phyloP scores from a whole-genome alignment of 495 filamentous ascomycete genomes.

The Tuber indicum region DNA sequence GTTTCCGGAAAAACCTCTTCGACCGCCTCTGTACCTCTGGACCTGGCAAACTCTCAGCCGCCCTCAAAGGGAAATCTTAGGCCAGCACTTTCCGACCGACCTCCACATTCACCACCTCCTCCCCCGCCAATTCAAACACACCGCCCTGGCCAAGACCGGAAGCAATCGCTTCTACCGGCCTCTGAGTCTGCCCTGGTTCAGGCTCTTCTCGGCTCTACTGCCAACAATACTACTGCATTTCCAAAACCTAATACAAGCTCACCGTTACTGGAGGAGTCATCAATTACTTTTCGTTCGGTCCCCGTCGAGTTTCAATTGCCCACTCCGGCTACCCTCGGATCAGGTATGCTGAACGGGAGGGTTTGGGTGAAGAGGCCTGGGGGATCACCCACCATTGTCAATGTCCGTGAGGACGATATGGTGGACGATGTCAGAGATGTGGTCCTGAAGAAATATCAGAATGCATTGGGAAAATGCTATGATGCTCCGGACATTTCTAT shows the following conservation, averaged over 20 bases:
- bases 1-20: conserved; percentile 32
- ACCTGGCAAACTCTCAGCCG: neutral
- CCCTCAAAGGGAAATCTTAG: conserved; percentile 18
- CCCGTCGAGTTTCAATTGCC: conserved; percentile 28
- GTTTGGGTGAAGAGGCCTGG: conserved; percentile 87
- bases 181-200: conserved; percentile 48
- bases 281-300: conserved; percentile 21
- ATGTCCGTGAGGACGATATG: conserved; percentile 77
- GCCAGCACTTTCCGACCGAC: conserved; percentile 35
- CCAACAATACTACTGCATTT: conserved; percentile 28
- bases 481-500: conserved; percentile 73
- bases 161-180: conserved; percentile 50
- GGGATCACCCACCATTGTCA: conserved; percentile 79
- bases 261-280: conserved; percentile 12
- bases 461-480: conserved; percentile 79
- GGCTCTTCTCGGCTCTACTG: conserved; percentile 44
- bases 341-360: conserved; percentile 64
- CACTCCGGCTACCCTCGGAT: conserved; percentile 36
- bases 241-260: conserved; percentile 19
- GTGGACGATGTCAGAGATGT: conserved; percentile 92
- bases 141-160: conserved; percentile 48
- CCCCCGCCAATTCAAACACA: conserved; percentile 33
- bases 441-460: conserved; percentile 86
- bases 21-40: conserved; percentile 20
- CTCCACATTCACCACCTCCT: conserved; percentile 43